Conservation (phyloP, 2,329 filamentous ascomycete species). For the Onygenales sp. region DNA sequence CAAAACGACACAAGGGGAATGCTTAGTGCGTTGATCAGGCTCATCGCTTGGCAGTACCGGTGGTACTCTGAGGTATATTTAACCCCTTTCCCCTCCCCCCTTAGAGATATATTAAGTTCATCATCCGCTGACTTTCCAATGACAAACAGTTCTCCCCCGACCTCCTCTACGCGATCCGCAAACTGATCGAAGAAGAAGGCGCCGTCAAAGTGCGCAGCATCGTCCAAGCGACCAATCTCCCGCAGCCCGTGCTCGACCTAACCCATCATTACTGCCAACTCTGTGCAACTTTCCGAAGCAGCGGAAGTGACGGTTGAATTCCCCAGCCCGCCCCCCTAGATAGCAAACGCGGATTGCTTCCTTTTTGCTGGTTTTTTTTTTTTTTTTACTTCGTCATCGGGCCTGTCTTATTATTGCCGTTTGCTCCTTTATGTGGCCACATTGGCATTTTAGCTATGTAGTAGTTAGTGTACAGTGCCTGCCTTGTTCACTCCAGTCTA, state of each 20-base stretch:
- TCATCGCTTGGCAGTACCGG: constrained; percentile 96
- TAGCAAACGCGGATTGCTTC: background rate
- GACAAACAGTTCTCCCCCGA: constrained; percentile 69
- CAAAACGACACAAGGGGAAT: constrained; percentile 70
- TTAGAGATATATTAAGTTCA: background rate
- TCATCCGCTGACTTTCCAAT: background rate
- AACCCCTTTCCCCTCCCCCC: background rate
- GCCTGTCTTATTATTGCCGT: background rate
- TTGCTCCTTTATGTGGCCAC: no score
- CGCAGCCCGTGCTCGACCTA: constrained; percentile 84
- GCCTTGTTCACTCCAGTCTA: background rate
- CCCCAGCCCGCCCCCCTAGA: background rate
- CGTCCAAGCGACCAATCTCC: constrained; percentile 88
- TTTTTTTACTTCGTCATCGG: background rate
- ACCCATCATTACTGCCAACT: constrained; percentile 94
- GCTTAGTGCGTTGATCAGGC: constrained; percentile 73
- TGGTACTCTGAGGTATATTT: constrained; percentile 82
- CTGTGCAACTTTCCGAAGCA: constrained; percentile 91
- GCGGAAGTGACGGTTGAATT: constrained; percentile 71
- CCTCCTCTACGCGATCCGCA: constrained; percentile 76
- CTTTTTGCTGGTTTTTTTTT: background rate
- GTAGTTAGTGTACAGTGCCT: no score
- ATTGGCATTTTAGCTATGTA: no score
- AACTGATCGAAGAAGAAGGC: constrained; percentile 92
- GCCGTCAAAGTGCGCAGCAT: constrained; percentile 96